Evolutionary conservation across 176 grass and related monocot genomes (phyloP).

Genomic region (Oryza glumipatula): DNA sequence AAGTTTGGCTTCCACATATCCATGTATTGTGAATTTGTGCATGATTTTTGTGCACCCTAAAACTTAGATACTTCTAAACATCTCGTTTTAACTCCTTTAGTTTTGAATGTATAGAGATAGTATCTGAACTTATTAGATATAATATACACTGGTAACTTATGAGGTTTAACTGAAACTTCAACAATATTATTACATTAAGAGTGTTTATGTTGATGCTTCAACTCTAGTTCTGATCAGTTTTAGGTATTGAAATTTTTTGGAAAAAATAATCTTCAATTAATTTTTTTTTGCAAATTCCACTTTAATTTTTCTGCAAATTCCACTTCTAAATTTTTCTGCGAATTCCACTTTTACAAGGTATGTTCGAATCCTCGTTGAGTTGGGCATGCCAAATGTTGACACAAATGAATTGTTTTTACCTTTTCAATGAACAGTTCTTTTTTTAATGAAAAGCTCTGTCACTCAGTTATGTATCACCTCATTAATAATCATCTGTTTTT

Average conservation of each 20-base stretch:
- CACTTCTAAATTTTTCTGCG: too few species aligned
- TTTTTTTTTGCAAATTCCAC: too few species aligned
- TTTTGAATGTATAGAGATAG: not conserved
- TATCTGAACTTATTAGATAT: slow-evolving; percentile 5
- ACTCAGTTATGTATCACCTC: not conserved
- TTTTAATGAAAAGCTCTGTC: not conserved
- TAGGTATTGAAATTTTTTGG: not conserved
- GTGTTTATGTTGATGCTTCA: not conserved
- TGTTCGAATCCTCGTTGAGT: not conserved
- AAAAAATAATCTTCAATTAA: too few species aligned
- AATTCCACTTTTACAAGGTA: slow-evolving; percentile 6
- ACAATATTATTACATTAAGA: not conserved
- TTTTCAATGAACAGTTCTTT: not conserved
- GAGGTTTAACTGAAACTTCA: not conserved
- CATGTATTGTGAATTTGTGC: not conserved
- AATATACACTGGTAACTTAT: not conserved
- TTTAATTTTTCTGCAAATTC: too few species aligned
- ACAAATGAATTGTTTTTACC: slow-evolving; percentile 13
- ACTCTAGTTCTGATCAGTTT: not conserved
- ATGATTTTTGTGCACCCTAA: not conserved
- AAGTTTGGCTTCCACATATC: slow-evolving; percentile 7
- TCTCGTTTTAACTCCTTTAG: not conserved
- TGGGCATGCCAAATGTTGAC: not conserved
- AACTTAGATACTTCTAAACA: not conserved
- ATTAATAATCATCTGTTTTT: slow-evolving; percentile 9